Evolutionary conservation across 192 early-diverging fungal genomes (phyloP).

Genomic region (Allomyces macrogynus): DNA sequence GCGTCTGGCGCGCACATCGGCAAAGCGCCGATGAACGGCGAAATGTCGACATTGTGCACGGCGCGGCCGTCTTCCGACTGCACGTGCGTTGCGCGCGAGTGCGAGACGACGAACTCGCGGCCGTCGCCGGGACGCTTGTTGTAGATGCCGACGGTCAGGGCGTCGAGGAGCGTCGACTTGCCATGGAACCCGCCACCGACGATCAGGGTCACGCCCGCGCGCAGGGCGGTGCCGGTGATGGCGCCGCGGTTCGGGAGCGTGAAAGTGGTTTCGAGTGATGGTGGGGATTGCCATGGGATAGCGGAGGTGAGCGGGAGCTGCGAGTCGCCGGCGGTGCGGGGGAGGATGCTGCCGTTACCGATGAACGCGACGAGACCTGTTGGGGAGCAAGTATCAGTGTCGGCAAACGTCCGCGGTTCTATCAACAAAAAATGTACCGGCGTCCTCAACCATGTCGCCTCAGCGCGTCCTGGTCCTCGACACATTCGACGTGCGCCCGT

Average conservation of each 20-base stretch:
- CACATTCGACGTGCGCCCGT: conserved; percentile 11
- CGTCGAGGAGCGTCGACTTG: conserved; percentile 34
- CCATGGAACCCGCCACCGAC: conserved; percentile 33
- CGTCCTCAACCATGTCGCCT: conserved; percentile 13
- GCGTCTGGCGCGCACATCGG: conserved; percentile 16
- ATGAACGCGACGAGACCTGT: conserved; percentile 22
- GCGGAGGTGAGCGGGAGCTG: conserved; percentile 15
- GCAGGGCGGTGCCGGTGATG: conserved; percentile 27
- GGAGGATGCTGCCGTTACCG: conserved; percentile 25
- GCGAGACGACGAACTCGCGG: conserved; percentile 26
- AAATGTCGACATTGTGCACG: conserved; percentile 21
- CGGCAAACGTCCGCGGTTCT: too few relatives aligned
- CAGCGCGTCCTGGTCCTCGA: conserved; percentile 27
- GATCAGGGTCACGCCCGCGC: conserved; percentile 24
- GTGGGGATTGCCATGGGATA: conserved; percentile 19
- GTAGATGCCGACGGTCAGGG: conserved; percentile 29
- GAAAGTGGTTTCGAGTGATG: conserved; percentile 13
- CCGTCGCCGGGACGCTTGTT: conserved; percentile 34
- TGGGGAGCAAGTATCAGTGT: too few relatives aligned
- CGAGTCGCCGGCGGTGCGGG: conserved; percentile 22
- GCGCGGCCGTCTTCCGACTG: conserved; percentile 30
- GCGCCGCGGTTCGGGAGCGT: conserved; percentile 21
- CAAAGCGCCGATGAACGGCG: conserved; percentile 29
- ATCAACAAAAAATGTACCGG: not conserved
- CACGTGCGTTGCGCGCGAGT: conserved; percentile 15